Base-by-base conservation (phyloP, 2,329 filamentous ascomycete species). In the Grosmannia penicillata region DNA sequence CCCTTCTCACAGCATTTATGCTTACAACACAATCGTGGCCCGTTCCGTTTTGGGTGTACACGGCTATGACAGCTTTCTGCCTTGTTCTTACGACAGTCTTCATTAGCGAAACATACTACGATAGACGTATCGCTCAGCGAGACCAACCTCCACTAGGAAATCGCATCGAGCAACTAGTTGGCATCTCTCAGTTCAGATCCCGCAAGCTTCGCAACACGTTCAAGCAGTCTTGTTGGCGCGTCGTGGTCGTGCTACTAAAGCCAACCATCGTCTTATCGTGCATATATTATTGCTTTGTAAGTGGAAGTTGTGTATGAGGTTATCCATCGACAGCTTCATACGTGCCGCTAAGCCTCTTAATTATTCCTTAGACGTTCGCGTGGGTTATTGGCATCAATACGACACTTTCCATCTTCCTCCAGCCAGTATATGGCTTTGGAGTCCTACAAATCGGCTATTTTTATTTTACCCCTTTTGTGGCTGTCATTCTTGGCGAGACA, bases 381-480 rank as follows among this genome's bases (percentile, higher is more conserved):
- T 68, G 63, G 64, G 63, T 62, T 1, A 62, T 72, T 18, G 69
- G 68, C 6, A 67, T 74, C 51, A 73, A 74, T 48, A 71, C 68
- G 1, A 72, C 69, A 0, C 55, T 71, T 1, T 57, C 65, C 32
- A 67, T 72, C 17, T 65, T 72, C 41, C 54, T 73, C 4, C 56
- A 57, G 1, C 62, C 62, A 0, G 51, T 68, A 4, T 72, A 73
- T 47, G 57, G 59, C 10, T 70, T 72, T 48, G 63, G 60, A 0
- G 57, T 61, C 0, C 60, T 60, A 33, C 58, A 65, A 37, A 65
- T 72, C 34, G 70, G 66, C 47, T 63, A 51, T 52, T 71, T 75
- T 48, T 75, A 76, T 53, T 74, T 76, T 49, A 66, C 69, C 0
- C 68, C 68, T 3, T 60, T 75, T 21, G 61, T 73, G 1, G 71